A percentile compares a stretch with the other conserved stretches of the same genome.
Conservation (phyloP, 2,329 filamentous ascomycete species). For the Fusarium concolor region DNA sequence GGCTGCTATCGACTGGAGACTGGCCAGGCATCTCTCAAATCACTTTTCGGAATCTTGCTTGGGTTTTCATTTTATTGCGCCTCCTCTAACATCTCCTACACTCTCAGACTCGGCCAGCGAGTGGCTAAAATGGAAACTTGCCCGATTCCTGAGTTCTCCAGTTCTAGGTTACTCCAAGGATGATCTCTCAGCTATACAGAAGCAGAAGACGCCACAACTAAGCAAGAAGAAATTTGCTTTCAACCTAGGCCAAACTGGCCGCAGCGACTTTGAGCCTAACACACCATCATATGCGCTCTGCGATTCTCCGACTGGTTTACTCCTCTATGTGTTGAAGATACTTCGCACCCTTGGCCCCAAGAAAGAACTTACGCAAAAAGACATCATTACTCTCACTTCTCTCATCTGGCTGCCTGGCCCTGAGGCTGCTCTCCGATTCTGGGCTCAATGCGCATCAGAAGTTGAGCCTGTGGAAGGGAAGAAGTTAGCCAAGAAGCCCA, state of each 20-base stretch:
- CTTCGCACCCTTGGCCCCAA: constrained; percentile 57
- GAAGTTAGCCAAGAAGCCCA: constrained; percentile 49
- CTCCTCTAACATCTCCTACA: constrained; percentile 63
- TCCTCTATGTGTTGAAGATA: constrained; percentile 65
- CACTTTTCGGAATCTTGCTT: constrained; percentile 63
- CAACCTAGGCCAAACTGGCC: constrained; percentile 47
- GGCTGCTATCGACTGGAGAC: constrained; percentile 63
- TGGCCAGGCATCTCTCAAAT: constrained; percentile 61
- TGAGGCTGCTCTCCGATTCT: constrained; percentile 69
- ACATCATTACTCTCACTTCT: constrained; percentile 70
- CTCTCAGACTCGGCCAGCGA: constrained; percentile 56
- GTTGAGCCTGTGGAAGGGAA: constrained; percentile 46
- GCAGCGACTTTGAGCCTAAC: constrained; percentile 60
- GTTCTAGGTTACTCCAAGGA: constrained; percentile 67
- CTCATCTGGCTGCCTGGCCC: constrained; percentile 75
- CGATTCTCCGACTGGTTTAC: constrained; percentile 69
- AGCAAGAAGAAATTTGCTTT: constrained; percentile 23
- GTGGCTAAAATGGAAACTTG: constrained; percentile 68
- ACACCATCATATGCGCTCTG: constrained; percentile 70
- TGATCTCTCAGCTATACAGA: constrained; percentile 61
- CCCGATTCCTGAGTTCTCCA: constrained; percentile 59
- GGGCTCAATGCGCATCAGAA: constrained; percentile 59
- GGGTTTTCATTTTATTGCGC: constrained; percentile 71
- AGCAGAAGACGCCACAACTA: constrained; percentile 26
- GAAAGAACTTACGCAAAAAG: constrained; percentile 58